Base-by-base conservation (phyloP, 352 stramenopile genomes). In the Globisporangium orthogonon region DNA sequence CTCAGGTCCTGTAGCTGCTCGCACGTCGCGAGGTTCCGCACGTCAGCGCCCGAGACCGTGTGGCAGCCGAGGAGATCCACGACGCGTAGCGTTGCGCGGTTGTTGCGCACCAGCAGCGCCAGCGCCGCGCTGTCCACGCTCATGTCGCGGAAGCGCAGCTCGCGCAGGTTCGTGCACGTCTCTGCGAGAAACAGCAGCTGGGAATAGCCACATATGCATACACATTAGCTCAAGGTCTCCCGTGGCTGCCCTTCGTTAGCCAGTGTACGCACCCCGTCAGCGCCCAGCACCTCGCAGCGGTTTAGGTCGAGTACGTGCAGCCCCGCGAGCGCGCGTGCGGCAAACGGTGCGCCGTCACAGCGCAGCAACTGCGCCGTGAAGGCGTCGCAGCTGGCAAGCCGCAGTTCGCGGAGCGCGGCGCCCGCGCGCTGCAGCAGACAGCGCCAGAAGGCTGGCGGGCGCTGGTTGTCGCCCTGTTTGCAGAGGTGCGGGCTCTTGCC, bases 61-160 rank as follows among this genome's bases (percentile, higher is more conserved):
- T 95, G 85, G 52, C 85, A 95, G 14, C 85, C 85, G 31, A 86
- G 66, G 43, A 95, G 63, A 48, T 92, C 75, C 30, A 95, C 71
- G 29, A 88, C 65, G 0, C 73, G 74, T 17, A 95, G 71, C 6
- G 79, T 76, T 0, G 23, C 11, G 0, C 56, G 56, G 55, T 93
- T 93, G 3, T 54, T 67, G 0, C 44, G 43, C 18, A 95, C 14
- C 15, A 93, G 50, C 41, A 64, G 64, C 39, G 68, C 66, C 9
- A 95, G 62, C n/a, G 74, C 70, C 6, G 58, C 53, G 45, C 66
- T 63, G 54, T 91, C 78, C 6, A 95, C 54, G 0, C 73, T 53
- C 79, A 95, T 89, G 60, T 95, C 83, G 10, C 71, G 70, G 28
- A 95, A 64, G 33, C 72, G 71, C 9, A 95, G 58, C 58, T 90